Percentiles rank a stretch among this genome's conserved stretches.
phyloP scores from a whole-genome alignment of 768 basidiomycete genomes.

The Amanita subjunquillea region DNA sequence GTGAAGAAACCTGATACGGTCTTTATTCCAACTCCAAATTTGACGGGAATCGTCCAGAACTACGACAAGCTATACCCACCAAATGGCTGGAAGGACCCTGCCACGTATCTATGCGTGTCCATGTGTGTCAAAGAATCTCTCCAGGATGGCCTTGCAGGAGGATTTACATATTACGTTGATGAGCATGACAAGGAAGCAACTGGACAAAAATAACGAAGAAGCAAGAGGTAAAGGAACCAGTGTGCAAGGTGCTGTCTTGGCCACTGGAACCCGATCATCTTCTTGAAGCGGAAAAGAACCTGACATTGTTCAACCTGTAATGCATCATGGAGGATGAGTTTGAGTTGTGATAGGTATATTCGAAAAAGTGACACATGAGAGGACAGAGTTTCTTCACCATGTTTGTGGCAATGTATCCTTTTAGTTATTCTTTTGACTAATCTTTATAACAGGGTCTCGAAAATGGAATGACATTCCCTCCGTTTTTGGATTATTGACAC shows the following conservation, averaged over 20 bases:
- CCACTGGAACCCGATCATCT: conserved; percentile 41
- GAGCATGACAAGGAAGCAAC: conserved; percentile 96
- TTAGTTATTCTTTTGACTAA: neutral
- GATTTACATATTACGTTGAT: conserved; percentile 89
- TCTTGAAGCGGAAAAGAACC: no score
- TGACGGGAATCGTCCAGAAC: no score
- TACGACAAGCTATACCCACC: no score
- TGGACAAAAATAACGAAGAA: conserved; percentile 83
- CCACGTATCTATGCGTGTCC: conserved; percentile 70
- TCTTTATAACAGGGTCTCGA: conserved; percentile 38
- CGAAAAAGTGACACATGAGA: conserved; percentile 85
- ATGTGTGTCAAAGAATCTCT: conserved; percentile 78
- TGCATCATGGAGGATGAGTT: no score
- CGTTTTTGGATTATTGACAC: conserved; percentile 61
- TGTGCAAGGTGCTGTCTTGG: conserved; percentile 56
- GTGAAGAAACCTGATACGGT: no score
- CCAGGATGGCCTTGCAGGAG: conserved; percentile 50
- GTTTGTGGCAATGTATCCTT: conserved; percentile 36
- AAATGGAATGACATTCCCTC: conserved; percentile 66
- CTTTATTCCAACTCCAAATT: no score
- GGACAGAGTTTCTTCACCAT: conserved; percentile 81
- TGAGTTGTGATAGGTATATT: no score
- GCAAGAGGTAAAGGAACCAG: conserved; percentile 87
- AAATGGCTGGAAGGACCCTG: conserved; percentile 65
- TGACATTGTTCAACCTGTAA: no score